Evolutionary conservation across 331 rosid genomes (phyloP).

Genomic region (Phaseolus coccineus): DNA sequence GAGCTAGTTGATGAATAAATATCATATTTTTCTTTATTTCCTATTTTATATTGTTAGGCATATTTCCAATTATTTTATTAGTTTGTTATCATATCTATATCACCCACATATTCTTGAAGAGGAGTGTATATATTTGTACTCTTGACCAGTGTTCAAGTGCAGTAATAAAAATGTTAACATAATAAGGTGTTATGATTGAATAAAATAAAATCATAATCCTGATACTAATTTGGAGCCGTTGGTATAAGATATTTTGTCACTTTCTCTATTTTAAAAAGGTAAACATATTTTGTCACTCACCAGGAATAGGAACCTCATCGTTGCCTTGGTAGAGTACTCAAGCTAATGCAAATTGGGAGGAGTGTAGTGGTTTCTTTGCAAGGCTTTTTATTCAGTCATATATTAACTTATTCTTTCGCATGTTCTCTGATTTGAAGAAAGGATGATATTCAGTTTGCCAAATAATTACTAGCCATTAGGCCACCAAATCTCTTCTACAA

Average conservation of each 20-base stretch:
- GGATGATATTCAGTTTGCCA: constrained; percentile 51
- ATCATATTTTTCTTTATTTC: no score
- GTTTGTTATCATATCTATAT: background rate
- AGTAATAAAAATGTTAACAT: background rate
- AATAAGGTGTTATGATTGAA: background rate
- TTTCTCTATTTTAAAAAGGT: background rate
- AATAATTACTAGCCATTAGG: background rate
- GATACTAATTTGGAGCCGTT: background rate
- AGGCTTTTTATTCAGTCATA: constrained; percentile 49
- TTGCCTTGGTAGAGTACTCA: constrained; percentile 65
- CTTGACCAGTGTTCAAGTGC: background rate
- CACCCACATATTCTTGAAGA: background rate
- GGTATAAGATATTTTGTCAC: background rate
- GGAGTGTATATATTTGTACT: background rate
- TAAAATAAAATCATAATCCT: background rate
- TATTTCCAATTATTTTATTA: no score
- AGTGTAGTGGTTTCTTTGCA: constrained; percentile 45
- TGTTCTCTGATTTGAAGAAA: constrained; percentile 54
- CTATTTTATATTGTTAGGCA: no score
- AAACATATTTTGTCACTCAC: constrained; percentile 34
- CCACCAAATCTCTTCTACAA: background rate
- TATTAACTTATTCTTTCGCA: constrained; percentile 51
- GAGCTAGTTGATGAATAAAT: no score
- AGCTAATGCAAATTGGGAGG: constrained; percentile 43
- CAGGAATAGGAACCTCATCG: constrained; percentile 64